phyloP scores from a whole-genome alignment of 2,329 filamentous ascomycete species.

The Beauveria scarabaeidicola region DNA sequence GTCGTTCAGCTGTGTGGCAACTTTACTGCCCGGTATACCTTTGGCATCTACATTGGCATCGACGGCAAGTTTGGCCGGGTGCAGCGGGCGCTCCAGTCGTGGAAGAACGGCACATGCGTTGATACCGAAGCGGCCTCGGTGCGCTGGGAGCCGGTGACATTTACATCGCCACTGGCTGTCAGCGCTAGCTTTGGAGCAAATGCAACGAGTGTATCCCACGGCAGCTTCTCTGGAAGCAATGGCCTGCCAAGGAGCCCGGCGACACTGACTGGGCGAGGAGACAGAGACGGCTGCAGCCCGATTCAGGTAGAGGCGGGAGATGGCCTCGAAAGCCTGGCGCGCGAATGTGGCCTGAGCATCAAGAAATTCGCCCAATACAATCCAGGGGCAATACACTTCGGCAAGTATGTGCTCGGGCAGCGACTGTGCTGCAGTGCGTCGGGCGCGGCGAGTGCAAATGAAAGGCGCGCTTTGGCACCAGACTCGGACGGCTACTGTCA shows the following conservation, averaged over 20 bases:
- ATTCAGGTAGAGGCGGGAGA: constrained; percentile 24
- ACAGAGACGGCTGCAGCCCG: constrained; percentile 14
- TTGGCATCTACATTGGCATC: constrained; percentile 25
- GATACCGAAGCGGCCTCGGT: background rate
- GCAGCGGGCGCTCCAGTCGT: constrained; percentile 23
- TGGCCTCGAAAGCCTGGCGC: constrained; percentile 25
- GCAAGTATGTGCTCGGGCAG: constrained; percentile 20
- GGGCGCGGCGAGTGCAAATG: constrained; percentile 12
- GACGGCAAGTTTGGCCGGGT: constrained; percentile 23
- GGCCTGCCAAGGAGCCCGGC: background rate
- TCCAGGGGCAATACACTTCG: constrained; percentile 16
- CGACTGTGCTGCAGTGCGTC: constrained; percentile 30
- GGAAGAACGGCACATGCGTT: constrained; percentile 22
- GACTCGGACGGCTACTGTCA: constrained; percentile 26
- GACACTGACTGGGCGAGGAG: background rate
- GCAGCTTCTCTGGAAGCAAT: background rate
- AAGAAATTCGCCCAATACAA: constrained; percentile 28
- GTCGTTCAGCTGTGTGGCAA: background rate
- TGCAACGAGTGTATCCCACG: constrained; percentile 9
- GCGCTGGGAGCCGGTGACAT: constrained; percentile 11
- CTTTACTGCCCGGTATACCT: constrained; percentile 18
- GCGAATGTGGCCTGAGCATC: constrained; percentile 27
- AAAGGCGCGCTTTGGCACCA: background rate
- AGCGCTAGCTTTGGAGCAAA: constrained; percentile 9
- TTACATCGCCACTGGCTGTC: constrained; percentile 18